Evolutionary conservation across 2,329 filamentous ascomycete genomes (phyloP).

Genomic region (Cryphonectria radicalis): DNA sequence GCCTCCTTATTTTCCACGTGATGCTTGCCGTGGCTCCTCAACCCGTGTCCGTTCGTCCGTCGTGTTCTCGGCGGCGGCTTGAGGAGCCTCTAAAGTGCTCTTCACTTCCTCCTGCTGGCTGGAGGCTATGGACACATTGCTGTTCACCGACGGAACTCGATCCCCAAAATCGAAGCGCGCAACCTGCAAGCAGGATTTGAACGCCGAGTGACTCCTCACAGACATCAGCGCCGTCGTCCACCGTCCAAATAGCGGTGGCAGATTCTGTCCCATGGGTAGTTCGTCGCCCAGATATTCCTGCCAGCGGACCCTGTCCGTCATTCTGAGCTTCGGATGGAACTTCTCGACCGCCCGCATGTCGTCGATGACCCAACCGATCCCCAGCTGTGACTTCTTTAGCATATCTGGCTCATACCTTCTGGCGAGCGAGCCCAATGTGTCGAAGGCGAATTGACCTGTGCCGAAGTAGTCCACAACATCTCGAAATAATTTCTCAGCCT

Average conservation of each 20-base stretch:
- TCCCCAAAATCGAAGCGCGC: slow-evolving; percentile 7
- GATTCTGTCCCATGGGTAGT: slow-evolving; percentile 3
- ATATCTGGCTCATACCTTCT: background rate
- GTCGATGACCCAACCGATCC: slow-evolving; percentile 19
- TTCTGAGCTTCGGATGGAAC: slow-evolving; percentile 16
- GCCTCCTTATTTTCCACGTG: background rate
- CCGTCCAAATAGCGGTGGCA: slow-evolving; percentile 19
- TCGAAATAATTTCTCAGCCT: slow-evolving; percentile 13
- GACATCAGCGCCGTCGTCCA: slow-evolving; percentile 21
- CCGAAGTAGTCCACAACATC: slow-evolving; percentile 22
- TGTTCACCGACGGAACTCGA: background rate
- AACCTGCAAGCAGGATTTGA: slow-evolving; percentile 10
- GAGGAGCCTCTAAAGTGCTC: background rate
- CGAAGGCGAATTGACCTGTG: slow-evolving; percentile 21
- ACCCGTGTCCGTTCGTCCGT: background rate
- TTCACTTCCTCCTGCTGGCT: background rate
- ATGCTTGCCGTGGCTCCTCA: background rate
- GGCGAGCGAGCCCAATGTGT: slow-evolving; percentile 18
- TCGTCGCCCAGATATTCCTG: slow-evolving; percentile 21
- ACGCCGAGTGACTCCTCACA: slow-evolving; percentile 8
- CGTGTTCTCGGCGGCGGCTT: background rate
- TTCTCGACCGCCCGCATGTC: slow-evolving; percentile 13
- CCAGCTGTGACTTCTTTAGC: background rate
- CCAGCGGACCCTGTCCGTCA: slow-evolving; percentile 20
- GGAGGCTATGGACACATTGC: background rate